A percentile compares a stretch with the other conserved stretches of the same genome.
Conservation (phyloP, 2,329 filamentous ascomycete species). For the Sporothrix dimorphospora region DNA sequence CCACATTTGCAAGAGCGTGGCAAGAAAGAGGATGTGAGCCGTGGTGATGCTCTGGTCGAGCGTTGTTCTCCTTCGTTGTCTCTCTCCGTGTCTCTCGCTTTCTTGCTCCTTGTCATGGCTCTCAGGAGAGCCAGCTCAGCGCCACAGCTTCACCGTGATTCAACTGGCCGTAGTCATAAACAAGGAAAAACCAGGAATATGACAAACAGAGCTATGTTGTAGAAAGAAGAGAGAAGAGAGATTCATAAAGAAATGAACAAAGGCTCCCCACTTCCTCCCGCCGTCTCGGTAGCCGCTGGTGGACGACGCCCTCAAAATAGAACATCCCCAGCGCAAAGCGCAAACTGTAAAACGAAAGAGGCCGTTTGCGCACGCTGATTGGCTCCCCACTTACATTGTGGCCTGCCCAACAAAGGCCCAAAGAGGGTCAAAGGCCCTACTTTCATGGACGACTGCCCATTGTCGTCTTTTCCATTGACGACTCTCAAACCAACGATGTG, state of each 20-base stretch:
- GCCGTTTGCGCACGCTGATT: not conserved
- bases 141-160: not conserved
- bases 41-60: not conserved
- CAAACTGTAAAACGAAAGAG: not conserved
- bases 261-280: not conserved
- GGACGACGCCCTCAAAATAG: constrained; percentile 1
- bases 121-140: not conserved
- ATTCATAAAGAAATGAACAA: not conserved
- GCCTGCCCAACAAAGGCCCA: constrained; percentile 22
- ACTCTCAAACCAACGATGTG: not conserved
- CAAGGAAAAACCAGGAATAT: not conserved
- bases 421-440: not conserved
- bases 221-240: not conserved
- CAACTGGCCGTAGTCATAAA: not conserved
- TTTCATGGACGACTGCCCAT: too few species aligned
- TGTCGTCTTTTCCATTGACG: not conserved
- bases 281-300: constrained; percentile 13
- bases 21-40: not conserved
- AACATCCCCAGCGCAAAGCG: not conserved
- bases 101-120: not conserved
- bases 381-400: constrained; percentile 23
- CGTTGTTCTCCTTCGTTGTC: not conserved
- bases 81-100: not conserved
- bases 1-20: not conserved
- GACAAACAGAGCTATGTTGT: not conserved